Base-by-base conservation (phyloP, 768 basidiomycete species). In the Rhodotorula graminis region DNA sequence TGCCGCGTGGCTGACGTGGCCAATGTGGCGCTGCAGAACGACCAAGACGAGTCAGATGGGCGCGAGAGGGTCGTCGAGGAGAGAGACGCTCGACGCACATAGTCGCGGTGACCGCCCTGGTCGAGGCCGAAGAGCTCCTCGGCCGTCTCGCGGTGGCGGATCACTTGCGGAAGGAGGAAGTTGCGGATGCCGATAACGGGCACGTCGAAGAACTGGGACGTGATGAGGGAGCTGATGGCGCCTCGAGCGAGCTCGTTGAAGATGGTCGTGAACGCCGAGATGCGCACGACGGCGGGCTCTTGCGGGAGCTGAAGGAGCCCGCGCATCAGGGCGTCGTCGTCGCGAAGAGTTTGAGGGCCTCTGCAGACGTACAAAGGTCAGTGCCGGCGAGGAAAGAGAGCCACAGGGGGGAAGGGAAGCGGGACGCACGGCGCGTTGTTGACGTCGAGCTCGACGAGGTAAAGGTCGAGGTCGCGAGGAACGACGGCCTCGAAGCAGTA, bases 101-200 rank as follows among this genome's bases (percentile, higher is more conserved):
- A 70, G 44, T 72, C 72, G 27, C 64, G 64, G 31, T 53, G 29
- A 19, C 64, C 61, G 61, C 60, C 37, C 1, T 2, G 12, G 18
- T 58, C 65, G 1, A 73, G 18, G 4, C 67, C 64, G 21, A 73
- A 73, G 15, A 69, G 23, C 7, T 27, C 61, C 6, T 70, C 56
- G 5, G 65, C 67, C 3, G 65, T 31, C 19, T 70, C 69, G 2
- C 65, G 67, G 23, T 70, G 65, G 10, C 47, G 55, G 57, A 74
- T 70, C 52, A 65, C 18, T 10, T 74, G 73, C 23, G 73, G 73
- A 3, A 74, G 52, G 23, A 70, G 57, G 58, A 64, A 74, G 44
- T 64, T 64, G 27, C 73, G 73, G 6, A 74, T 8, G 12, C 73
- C 66, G 58, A 73, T 64, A n/a, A 70, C 65, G 23, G 73, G 73